phyloP scores from a whole-genome alignment of 2,329 filamentous ascomycete species.

The Amauroascus niger region DNA sequence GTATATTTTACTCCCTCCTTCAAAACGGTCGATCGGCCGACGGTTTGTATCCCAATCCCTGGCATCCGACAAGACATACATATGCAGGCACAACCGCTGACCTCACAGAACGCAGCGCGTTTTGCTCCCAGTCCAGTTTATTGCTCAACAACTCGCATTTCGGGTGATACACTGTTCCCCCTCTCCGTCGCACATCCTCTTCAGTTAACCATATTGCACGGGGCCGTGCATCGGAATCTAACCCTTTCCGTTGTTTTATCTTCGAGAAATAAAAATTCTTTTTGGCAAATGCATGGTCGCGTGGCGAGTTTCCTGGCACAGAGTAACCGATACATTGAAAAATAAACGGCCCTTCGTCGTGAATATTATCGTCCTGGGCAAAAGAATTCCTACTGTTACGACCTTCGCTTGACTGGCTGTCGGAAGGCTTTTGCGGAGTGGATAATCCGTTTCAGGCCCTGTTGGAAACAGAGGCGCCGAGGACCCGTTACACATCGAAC shows the following conservation, averaged over 20 bases:
- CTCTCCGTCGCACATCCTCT: neutral
- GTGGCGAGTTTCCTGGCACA: too few species aligned
- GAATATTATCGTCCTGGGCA: neutral
- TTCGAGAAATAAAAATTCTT: neutral
- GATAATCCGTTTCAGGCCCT: neutral
- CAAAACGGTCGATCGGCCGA: neutral
- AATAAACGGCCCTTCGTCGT: too few species aligned
- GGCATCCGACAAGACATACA: neutral
- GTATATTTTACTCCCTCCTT: neutral
- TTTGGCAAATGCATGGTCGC: neutral
- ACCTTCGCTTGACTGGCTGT: too few species aligned
- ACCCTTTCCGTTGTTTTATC: neutral
- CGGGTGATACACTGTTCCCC: slow-evolving; percentile 2
- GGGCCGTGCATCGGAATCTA: neutral
- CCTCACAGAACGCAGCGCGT: neutral
- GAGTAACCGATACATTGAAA: too few species aligned
- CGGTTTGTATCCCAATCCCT: neutral
- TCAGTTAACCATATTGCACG: neutral
- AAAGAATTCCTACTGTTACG: too few species aligned
- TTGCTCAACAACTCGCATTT: slow-evolving; percentile 2
- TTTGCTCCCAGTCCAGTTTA: neutral
- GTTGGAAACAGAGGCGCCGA: neutral
- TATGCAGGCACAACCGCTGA: slow-evolving; percentile 2
- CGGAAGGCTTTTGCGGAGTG: neutral
- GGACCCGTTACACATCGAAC: neutral